Percentiles rank a stretch among this genome's conserved stretches.
Conservation (phyloP, 257 asterid genomes). For the Eustoma russellianum region DNA sequence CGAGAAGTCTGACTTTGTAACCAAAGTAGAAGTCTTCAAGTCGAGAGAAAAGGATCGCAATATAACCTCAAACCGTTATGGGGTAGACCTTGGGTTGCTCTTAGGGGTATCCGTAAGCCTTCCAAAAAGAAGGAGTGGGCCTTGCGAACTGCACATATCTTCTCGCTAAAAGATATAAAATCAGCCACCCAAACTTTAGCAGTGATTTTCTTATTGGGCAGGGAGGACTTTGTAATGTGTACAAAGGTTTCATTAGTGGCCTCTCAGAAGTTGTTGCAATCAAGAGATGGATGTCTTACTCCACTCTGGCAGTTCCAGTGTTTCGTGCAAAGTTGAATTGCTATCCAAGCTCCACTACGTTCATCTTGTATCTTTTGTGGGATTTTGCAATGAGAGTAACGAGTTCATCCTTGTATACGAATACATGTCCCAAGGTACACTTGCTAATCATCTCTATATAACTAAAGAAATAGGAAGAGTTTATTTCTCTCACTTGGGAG, state of each 20-base stretch:
- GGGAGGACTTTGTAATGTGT: constrained; percentile 1
- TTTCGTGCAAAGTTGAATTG: neutral
- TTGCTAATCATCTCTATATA: neutral
- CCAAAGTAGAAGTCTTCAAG: neutral
- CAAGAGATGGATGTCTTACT: too few species aligned
- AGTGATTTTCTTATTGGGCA: neutral
- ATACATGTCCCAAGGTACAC: neutral
- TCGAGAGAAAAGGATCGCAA: neutral
- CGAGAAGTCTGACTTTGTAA: neutral
- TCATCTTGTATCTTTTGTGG: neutral
- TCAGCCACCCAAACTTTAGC: neutral
- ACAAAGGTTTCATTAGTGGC: neutral
- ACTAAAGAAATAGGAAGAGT: neutral
- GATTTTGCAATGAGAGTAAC: neutral
- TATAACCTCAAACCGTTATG: neutral
- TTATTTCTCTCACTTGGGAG: constrained; percentile 1
- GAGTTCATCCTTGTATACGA: neutral
- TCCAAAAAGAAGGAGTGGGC: neutral
- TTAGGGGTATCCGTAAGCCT: constrained; percentile 2
- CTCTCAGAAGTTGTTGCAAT: neutral
- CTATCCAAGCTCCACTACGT: neutral
- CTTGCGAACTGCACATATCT: neutral
- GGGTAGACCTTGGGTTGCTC: constrained; percentile 1
- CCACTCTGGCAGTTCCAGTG: neutral
- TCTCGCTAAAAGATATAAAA: neutral